Evolutionary conservation across 306 rosid species (phyloP), one percentile per base, ranked within the genome.

Genomic region (Elaeagnus macrophylla): DNA sequence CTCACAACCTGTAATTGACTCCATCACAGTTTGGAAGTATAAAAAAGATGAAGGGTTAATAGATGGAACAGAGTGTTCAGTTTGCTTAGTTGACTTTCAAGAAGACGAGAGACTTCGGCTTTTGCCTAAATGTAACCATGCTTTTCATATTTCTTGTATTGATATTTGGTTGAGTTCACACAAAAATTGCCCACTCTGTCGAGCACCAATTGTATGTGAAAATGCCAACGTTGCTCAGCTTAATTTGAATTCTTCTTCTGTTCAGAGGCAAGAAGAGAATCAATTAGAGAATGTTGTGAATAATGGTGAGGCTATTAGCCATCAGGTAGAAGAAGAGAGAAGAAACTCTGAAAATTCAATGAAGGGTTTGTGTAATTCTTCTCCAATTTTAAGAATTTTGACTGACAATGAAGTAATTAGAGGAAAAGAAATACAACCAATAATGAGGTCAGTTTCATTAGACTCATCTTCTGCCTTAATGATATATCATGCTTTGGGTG

Each of bases 61-160:
- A 6, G 97, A 83, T 7, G 91, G 82, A 18, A 71, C 84, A 4
- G 86, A 82, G 41, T 89, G 97, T 37, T 79, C 97, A 44, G 86
- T 89, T 62, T 89, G 97, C 59, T 62, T 89, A 7, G 54, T 81
- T 20, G 95, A 89, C 48, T 89, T 89, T 56, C 68, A 78, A 72
- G 73, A 83, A 12, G 81, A 79, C 7, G 85, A 89, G 47, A 81
- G 51, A 43, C 77, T 89, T 0, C 66, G 86, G 49, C 63, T 89
- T 7, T 75, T 89, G 65, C 94, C 97, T 2, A 79, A 89, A 64
- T 89, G 97, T 17, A 70, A 73, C 41, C 97, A 89, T 57, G 95
- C 75, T 46, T 79, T 75, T 16, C 81, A 79, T 25, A 18, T 71
- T 12, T 56, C 66, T 11, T 79, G 81, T 43, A 75, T 75, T 37